phyloP scores from a whole-genome alignment of 2,329 filamentous ascomycete species.

The Penicillium sp. region DNA sequence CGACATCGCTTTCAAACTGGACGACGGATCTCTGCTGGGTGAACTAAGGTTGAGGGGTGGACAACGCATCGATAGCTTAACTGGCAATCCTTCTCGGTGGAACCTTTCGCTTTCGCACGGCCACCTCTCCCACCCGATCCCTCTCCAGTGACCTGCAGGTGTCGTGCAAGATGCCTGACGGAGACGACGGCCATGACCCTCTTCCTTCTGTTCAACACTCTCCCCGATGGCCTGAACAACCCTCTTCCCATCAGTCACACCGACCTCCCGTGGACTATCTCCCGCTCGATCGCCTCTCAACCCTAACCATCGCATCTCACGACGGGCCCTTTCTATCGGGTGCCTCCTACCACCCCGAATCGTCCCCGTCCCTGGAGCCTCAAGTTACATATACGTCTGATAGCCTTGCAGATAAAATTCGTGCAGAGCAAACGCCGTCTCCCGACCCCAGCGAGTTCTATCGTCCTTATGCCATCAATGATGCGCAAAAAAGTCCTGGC shows the following conservation, averaged over 20 bases:
- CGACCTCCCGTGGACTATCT: conserved; percentile 19
- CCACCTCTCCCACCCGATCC: conserved; percentile 26
- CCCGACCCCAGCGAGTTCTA: conserved; percentile 52
- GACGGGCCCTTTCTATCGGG: conserved; percentile 19
- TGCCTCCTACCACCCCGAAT: conserved; percentile 25
- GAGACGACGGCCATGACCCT: conserved; percentile 31
- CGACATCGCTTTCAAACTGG: conserved; percentile 26
- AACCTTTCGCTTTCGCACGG: conserved; percentile 22
- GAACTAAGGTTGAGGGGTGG: conserved; percentile 15
- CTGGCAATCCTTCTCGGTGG: conserved; percentile 13
- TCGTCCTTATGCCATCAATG: conserved; percentile 38
- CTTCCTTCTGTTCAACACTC: conserved; percentile 12
- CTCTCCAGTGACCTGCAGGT: conserved; percentile 23
- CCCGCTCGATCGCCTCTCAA: conserved; percentile 26
- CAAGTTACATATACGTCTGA: neutral
- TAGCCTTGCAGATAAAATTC: conserved; percentile 14
- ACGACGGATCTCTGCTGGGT: neutral
- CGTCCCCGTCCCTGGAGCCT: neutral
- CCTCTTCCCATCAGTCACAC: conserved; percentile 24
- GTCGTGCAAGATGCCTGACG: conserved; percentile 39
- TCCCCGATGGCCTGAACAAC: conserved; percentile 5
- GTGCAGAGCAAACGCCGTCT: conserved; percentile 23
- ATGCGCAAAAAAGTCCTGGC: conserved; percentile 25
- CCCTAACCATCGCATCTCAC: conserved; percentile 25
- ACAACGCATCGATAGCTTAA: conserved; percentile 30